Evolutionary conservation across 1,284 basidiomycete species (phyloP).

Genomic region (Boletus mariae): DNA sequence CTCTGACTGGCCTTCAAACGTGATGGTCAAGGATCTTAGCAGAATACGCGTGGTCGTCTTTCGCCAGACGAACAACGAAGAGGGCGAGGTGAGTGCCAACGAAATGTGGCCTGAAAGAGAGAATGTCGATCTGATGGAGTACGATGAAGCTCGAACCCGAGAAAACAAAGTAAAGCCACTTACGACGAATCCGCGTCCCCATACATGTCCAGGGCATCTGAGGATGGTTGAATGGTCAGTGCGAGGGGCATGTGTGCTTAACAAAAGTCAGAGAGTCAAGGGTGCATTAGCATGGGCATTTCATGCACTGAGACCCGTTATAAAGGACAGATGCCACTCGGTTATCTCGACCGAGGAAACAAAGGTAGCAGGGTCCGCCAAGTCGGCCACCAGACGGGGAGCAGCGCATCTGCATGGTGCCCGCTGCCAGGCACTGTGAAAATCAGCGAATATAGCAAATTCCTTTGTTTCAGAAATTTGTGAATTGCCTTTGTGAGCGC

Average conservation of each 20-base stretch:
- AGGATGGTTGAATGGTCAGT: slow-evolving; percentile 55
- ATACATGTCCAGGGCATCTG: slow-evolving; percentile 57
- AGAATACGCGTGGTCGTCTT: slow-evolving; percentile 45
- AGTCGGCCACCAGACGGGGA: slow-evolving; percentile 1
- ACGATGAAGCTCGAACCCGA: slow-evolving; percentile 3
- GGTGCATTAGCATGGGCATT: not conserved
- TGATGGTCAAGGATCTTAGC: slow-evolving; percentile 63
- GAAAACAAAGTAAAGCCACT: slow-evolving; percentile 30
- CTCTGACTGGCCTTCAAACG: slow-evolving; percentile 77
- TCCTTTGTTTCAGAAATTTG: slow-evolving; percentile 26
- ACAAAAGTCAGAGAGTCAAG: slow-evolving; percentile 9
- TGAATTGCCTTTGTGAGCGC: slow-evolving; percentile 28
- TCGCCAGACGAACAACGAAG: slow-evolving; percentile 48
- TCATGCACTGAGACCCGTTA: slow-evolving; percentile 15
- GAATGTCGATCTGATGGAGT: slow-evolving; percentile 56
- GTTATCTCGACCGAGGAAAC: slow-evolving; percentile 26
- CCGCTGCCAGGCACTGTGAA: slow-evolving; percentile 1
- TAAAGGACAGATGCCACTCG: slow-evolving; percentile 28
- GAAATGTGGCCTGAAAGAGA: slow-evolving; percentile 73
- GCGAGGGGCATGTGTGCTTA: slow-evolving; percentile 53
- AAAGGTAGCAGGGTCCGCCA: slow-evolving; percentile 23
- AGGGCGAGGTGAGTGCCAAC: slow-evolving; percentile 51
- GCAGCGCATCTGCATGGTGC: not conserved
- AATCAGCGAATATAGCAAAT: not conserved
- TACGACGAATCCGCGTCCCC: slow-evolving; percentile 65